Conservation (phyloP, 2,329 filamentous ascomycete genomes). For the Penicillium capsulatum region DNA sequence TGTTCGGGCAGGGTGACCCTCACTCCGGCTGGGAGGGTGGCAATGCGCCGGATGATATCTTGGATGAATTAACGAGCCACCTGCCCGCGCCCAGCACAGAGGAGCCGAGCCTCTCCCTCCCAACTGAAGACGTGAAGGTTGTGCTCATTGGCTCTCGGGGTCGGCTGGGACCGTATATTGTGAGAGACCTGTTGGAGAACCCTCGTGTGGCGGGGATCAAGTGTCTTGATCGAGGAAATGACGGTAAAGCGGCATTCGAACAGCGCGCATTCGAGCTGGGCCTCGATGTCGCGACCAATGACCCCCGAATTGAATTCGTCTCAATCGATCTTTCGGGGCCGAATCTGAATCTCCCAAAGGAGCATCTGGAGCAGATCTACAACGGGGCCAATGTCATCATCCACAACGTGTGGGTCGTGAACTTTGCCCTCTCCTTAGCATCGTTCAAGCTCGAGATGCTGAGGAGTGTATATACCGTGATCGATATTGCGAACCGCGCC, state of each 20-base stretch:
- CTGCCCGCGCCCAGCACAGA: slow-evolving; percentile 6
- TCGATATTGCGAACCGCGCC: slow-evolving; percentile 11
- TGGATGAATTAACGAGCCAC: slow-evolving; percentile 7
- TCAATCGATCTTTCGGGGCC: slow-evolving; percentile 8
- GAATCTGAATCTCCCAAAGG: slow-evolving; percentile 4
- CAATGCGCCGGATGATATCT: background rate
- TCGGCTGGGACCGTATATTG: slow-evolving; percentile 10
- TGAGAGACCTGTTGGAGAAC: slow-evolving; percentile 8
- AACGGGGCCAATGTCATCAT: slow-evolving; percentile 10
- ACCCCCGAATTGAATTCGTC: slow-evolving; percentile 9
- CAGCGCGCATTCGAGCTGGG: slow-evolving; percentile 5
- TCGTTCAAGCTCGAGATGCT: slow-evolving; percentile 11
- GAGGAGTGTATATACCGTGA: slow-evolving; percentile 3
- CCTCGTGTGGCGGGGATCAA: slow-evolving; percentile 10
- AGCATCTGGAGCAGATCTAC: slow-evolving; percentile 8
- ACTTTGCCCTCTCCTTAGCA: slow-evolving; percentile 8
- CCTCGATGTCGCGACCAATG: slow-evolving; percentile 5
- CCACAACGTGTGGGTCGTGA: slow-evolving; percentile 12
- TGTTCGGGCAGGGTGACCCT: background rate
- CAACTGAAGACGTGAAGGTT: slow-evolving; percentile 7
- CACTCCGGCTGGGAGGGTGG: background rate
- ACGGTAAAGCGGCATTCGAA: slow-evolving; percentile 6
- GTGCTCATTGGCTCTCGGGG: slow-evolving; percentile 11
- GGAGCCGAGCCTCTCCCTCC: background rate
- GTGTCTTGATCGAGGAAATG: slow-evolving; percentile 8